Evolutionary conservation across 768 basidiomycete genomes (phyloP).

Genomic region (Tulasnella sp.): DNA sequence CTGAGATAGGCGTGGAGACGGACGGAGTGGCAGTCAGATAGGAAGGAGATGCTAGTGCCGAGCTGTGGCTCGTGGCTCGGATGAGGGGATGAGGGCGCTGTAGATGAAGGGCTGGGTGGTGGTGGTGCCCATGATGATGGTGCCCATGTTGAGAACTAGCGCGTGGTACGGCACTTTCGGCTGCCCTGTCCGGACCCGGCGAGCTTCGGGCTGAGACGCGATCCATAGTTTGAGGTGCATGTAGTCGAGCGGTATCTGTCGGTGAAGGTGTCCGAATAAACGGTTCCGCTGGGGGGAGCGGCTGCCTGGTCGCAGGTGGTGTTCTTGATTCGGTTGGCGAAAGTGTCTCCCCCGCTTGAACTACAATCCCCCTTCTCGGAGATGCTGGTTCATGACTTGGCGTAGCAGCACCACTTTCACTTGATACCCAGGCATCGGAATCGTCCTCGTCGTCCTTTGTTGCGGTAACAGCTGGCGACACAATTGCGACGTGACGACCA

Average conservation of each 20-base stretch:
- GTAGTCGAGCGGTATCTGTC: constrained; percentile 7
- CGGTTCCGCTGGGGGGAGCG: constrained; percentile 19
- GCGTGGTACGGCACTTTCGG: background rate
- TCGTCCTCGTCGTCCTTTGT: constrained; percentile 37
- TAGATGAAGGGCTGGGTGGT: constrained; percentile 6
- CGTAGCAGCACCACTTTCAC: constrained; percentile 70
- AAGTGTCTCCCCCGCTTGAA: background rate
- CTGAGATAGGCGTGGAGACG: constrained; percentile 11
- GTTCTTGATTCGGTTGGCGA: constrained; percentile 9
- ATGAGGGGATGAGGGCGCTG: constrained; percentile 2
- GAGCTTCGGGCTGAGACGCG: background rate
- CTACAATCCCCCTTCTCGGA: background rate
- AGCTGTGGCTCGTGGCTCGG: background rate
- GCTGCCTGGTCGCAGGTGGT: constrained; percentile 17
- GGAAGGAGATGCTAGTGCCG: constrained; percentile 21
- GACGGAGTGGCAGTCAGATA: constrained; percentile 18
- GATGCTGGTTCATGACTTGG: constrained; percentile 40
- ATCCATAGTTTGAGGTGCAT: background rate
- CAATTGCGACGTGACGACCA: background rate
- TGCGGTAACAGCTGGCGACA: background rate
- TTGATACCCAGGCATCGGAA: constrained; percentile 75
- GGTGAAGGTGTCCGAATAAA: constrained; percentile 25
- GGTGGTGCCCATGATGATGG: constrained; percentile 2
- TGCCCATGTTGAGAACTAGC: background rate
- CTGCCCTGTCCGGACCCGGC: background rate